Base-by-base conservation (phyloP, 805 yeast genomes). In the Candida montana region DNA sequence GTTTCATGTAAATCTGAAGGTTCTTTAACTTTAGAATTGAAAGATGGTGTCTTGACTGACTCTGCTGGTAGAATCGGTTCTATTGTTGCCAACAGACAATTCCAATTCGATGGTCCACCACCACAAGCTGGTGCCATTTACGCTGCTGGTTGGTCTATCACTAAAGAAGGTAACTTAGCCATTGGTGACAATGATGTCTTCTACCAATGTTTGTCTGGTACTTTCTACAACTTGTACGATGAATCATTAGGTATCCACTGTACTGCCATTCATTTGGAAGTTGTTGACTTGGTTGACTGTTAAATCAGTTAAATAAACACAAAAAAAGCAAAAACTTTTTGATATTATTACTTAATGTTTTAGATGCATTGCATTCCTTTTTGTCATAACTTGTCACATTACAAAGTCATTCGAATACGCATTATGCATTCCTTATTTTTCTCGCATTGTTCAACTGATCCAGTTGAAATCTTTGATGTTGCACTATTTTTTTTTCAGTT, bases 31-130 rank as follows among this genome's bases (percentile, higher is more conserved):
- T 37, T 43, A 16, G 18, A 11, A 12, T 37, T 41, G 33, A 38
- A 39, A 15, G 34, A 43, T 33, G 32, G 44, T 17, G 38, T 45
- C 10, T 37, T 37, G 15, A 46, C 49, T 23, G 45, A 47, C 20
- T 44, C 52, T 5, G 39, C 44, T 23, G 46, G 44, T 21, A 36
- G 42, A 21, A 45, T 47, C 29, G 52, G 52, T 34, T 48, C 49
- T 20, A 49, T 49, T 39, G 50, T 47, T 21, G 50, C 53, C 17
- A 40, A 85, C 85, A 44, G 82, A 39, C 85, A 37, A 27, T 37
- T 40, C 75, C 91, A 83, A 69, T 83, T 83, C 57, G 91, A 83
- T 62, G 90, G 90, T 58, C 87, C 88, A 48, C 84, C 86, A 67
- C 89, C 90, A 57, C 91, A 83, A 71, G 86, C 83, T 27, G 85